These are phyloP conservation scores for Funneliformis geosporum DNA, from an alignment of 192 early-diverging fungal genomes.

Conservation along the genomic window DNA sequence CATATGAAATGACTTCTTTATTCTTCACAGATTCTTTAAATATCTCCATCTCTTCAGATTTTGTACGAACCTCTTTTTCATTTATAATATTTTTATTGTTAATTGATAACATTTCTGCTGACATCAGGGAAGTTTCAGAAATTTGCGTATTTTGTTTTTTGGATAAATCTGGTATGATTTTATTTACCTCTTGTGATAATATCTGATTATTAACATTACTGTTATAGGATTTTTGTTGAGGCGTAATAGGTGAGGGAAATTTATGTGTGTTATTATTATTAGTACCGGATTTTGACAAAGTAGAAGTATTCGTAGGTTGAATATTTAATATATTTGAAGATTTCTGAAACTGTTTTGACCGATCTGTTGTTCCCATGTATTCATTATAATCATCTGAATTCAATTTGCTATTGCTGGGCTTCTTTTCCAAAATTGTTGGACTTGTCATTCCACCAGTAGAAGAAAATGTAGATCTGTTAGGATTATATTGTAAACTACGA, in stretches of 20 bases:
- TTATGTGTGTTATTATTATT: not conserved
- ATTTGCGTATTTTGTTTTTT: not conserved
- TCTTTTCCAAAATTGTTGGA: not conserved
- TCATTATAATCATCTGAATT: not conserved
- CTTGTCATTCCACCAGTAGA: not conserved
- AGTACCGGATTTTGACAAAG: not conserved
- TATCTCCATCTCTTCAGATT: not conserved
- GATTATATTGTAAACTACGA: not conserved
- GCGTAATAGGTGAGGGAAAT: not conserved
- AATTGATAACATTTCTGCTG: no score
- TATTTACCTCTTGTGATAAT: not conserved
- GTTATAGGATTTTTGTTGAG: not conserved
- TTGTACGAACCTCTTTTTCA: not conserved
- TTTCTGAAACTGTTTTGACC: not conserved
- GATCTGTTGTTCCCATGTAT: not conserved
- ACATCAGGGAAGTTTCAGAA: not conserved
- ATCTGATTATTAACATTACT: no score
- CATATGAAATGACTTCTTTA: not conserved
- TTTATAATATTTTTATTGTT: not conserved
- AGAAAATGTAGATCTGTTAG: conserved; percentile 16
- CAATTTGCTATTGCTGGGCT: not conserved
- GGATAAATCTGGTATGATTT: not conserved
- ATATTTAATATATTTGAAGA: not conserved
- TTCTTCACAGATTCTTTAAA: not conserved
- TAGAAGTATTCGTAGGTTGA: not conserved